Conservation (phyloP, 371 early-diverging fungal species). For the Mucor velutinosus region DNA sequence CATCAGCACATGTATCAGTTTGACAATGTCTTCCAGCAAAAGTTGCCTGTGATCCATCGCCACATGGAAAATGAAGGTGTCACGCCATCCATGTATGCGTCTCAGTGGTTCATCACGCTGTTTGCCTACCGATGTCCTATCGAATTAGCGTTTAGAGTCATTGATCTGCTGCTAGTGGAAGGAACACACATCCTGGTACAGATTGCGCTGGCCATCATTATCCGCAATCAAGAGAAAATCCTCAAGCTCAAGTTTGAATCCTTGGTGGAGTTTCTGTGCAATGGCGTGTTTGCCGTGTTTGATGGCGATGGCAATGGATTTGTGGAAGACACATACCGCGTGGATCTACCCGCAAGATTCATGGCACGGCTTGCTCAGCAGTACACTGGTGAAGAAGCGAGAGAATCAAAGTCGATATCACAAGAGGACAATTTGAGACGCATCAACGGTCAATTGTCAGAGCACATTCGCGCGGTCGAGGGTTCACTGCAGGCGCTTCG, state of each 20-base stretch:
- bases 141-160: slow-evolving; percentile 80
- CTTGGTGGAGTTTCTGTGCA: slow-evolving; percentile 83
- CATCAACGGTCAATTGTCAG: slow-evolving; percentile 70
- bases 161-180: slow-evolving; percentile 90
- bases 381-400: slow-evolving; percentile 42
- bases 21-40: slow-evolving; percentile 80
- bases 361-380: slow-evolving; percentile 45
- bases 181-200: slow-evolving; percentile 85
- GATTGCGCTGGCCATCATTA: slow-evolving; percentile 84
- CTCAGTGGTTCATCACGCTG: slow-evolving; percentile 85
- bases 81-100: slow-evolving; percentile 76
- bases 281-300: slow-evolving; percentile 74
- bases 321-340: slow-evolving; percentile 41
- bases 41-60: slow-evolving; percentile 65
- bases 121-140: slow-evolving; percentile 87
- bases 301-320: slow-evolving; percentile 41
- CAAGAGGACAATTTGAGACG: slow-evolving; percentile 64
- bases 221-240: slow-evolving; percentile 75
- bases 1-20: slow-evolving; percentile 86
- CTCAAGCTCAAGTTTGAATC: slow-evolving; percentile 80
- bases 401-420: slow-evolving; percentile 29
- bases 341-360: slow-evolving; percentile 39
- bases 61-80: slow-evolving; percentile 79
- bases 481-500: slow-evolving; percentile 61
- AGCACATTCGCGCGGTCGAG: slow-evolving; percentile 65